A percentile compares a stretch with the other conserved stretches of the same genome.
These are phyloP conservation scores for Talaromyces marneffei DNA, from an alignment of 2,329 filamentous ascomycete species.

Conservation along the genomic window DNA sequence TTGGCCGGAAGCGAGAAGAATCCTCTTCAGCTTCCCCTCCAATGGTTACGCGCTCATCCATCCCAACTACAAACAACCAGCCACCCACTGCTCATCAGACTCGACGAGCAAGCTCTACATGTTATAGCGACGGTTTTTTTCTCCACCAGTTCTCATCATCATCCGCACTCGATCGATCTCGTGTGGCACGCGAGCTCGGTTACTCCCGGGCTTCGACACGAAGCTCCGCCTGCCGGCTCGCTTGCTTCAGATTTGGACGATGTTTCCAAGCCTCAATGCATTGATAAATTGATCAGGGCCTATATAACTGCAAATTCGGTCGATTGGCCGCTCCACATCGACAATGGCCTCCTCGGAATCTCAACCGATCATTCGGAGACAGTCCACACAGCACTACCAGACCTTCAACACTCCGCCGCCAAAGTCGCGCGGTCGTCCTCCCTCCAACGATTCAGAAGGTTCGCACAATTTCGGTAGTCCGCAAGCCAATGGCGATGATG, in stretches of 20 bases:
- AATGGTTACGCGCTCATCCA: background rate
- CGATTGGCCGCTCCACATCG: background rate
- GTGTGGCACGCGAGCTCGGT: slow-evolving; percentile 2
- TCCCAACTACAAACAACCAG: background rate
- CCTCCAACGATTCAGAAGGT: slow-evolving; percentile 38
- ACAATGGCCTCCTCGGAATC: slow-evolving; percentile 28
- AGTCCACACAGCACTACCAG: slow-evolving; percentile 43
- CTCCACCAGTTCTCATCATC: background rate
- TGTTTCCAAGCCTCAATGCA: background rate
- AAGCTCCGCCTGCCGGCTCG: background rate
- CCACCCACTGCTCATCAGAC: background rate
- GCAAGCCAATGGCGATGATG: background rate
- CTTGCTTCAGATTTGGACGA: background rate
- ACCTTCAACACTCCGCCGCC: slow-evolving; percentile 45
- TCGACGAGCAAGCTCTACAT: background rate
- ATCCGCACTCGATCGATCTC: background rate
- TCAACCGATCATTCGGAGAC: slow-evolving; percentile 31
- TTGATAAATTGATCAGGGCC: background rate
- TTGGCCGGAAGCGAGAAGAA: background rate
- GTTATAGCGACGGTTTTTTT: background rate
- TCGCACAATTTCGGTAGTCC: slow-evolving; percentile 24
- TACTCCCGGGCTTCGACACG: background rate
- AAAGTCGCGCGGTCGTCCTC: slow-evolving; percentile 42
- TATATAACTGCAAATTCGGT: background rate
- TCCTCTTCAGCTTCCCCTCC: background rate